These are phyloP conservation scores for Mycocentrospora acerina DNA, from an alignment of 2,329 filamentous ascomycete genomes.

Conservation along the genomic window DNA sequence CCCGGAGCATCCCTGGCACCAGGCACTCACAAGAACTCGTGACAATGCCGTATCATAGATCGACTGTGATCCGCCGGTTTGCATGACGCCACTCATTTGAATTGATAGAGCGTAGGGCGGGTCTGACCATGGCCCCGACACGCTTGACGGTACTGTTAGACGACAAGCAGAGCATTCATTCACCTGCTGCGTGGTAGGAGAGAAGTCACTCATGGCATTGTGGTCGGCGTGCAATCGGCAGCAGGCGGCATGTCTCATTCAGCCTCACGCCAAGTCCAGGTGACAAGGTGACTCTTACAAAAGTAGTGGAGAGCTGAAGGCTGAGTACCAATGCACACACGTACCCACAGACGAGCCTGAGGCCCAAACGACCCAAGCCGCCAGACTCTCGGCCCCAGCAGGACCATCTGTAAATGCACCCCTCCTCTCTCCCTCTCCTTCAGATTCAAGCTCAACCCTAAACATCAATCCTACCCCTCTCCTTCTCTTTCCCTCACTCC, in stretches of 20 bases:
- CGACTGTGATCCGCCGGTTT: slow-evolving; percentile 1
- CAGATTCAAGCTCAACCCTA: too few species aligned
- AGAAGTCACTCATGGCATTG: not conserved
- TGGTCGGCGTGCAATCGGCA: slow-evolving; percentile 10
- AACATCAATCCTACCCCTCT: too few species aligned
- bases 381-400: too few species aligned
- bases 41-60: slow-evolving; percentile 2
- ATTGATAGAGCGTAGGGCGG: slow-evolving; percentile 2
- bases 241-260: slow-evolving; percentile 9
- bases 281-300: too few species aligned
- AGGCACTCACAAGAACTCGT: slow-evolving; percentile 1
- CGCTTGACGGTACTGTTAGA: slow-evolving; percentile 3
- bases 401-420: too few species aligned
- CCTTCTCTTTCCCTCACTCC: too few species aligned
- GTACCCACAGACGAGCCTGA: too few species aligned
- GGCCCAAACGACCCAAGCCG: too few species aligned
- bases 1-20: too few species aligned
- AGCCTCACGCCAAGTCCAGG: slow-evolving; percentile 6
- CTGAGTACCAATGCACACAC: too few species aligned
- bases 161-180: slow-evolving; percentile 3
- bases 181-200: not conserved
- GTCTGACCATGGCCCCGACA: slow-evolving; percentile 3
- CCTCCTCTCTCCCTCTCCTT: too few species aligned
- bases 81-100: slow-evolving; percentile 2
- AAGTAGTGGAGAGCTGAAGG: too few species aligned